A percentile compares a stretch with the other conserved stretches of the same genome.
Evolutionary conservation across 192 early-diverging fungal species (phyloP).

Genomic region (Diversispora eburnea): DNA sequence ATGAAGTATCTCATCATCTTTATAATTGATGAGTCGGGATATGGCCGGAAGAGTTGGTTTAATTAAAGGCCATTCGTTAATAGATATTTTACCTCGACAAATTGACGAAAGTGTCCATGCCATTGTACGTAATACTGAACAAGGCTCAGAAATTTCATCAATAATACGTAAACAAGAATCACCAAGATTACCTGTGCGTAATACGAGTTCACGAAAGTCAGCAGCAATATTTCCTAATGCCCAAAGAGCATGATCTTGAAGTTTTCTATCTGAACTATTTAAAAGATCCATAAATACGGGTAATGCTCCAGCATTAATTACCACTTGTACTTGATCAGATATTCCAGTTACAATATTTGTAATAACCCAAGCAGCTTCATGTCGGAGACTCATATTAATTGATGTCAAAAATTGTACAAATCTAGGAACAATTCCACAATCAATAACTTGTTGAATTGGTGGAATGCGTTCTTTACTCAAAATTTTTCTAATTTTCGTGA

Average conservation of each 20-base stretch:
- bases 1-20: conserved; percentile 74
- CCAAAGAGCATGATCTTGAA: conserved; percentile 51
- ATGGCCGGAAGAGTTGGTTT: conserved; percentile 37
- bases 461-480: conserved; percentile 50
- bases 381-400: conserved; percentile 37
- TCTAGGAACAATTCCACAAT: conserved; percentile 43
- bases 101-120: conserved; percentile 82
- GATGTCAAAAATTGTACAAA: conserved; percentile 52
- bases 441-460: conserved; percentile 51
- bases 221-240: conserved; percentile 55
- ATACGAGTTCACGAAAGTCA: conserved; percentile 46
- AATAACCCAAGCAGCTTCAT: conserved; percentile 55
- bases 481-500: conserved; percentile 45
- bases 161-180: conserved; percentile 35
- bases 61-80: conserved; percentile 64
- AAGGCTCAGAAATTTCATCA: conserved; percentile 31
- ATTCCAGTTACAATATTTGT: conserved; percentile 50
- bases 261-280: conserved; percentile 30
- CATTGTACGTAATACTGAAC: conserved; percentile 72
- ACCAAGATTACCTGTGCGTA: conserved; percentile 33
- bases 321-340: conserved; percentile 43
- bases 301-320: conserved; percentile 46
- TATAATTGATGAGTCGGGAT: conserved; percentile 61
- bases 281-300: conserved; percentile 46
- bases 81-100: conserved; percentile 71